These are phyloP conservation scores for Malania oleifera DNA, from an alignment of 164 flowering plant genomes.

Conservation along the genomic window DNA sequence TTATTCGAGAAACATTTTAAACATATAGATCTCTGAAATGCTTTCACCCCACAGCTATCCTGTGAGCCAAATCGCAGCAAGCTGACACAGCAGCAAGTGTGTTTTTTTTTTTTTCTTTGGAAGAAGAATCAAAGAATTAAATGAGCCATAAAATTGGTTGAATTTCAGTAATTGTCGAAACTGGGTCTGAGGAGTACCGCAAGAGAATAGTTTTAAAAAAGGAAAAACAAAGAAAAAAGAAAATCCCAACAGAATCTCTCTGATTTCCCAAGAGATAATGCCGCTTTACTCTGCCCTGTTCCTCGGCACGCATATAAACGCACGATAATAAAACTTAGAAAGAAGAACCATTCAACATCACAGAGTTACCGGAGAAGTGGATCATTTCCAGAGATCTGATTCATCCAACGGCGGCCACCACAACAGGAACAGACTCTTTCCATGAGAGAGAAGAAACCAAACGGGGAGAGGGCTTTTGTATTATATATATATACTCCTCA, in stretches of 20 bases:
- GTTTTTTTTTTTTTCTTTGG: too few species aligned
- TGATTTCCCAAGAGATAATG: constrained; percentile 15
- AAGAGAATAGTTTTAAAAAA: too few species aligned
- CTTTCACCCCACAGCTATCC: too few species aligned
- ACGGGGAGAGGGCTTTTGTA: constrained; percentile 10
- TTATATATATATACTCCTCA: too few species aligned
- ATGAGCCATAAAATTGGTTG: too few species aligned
- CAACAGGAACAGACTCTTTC: constrained; percentile 1
- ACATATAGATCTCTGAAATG: too few species aligned
- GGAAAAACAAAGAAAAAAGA: background rate
- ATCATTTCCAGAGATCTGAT: constrained; percentile 37
- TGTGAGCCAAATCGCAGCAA: too few species aligned
- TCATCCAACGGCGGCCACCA: constrained; percentile 4
- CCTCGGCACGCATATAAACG: background rate
- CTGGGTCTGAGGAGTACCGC: too few species aligned
- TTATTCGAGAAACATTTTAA: too few species aligned
- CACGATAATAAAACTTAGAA: background rate
- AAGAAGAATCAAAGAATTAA: too few species aligned
- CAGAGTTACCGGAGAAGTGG: constrained; percentile 18
- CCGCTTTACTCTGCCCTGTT: constrained; percentile 22
- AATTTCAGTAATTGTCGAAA: too few species aligned
- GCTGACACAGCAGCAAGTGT: too few species aligned
- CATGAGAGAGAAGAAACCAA: constrained; percentile 3
- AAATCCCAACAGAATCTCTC: constrained; percentile 13
- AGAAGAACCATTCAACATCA: background rate